Percentiles rank a stretch among this genome's conserved stretches.
These are phyloP conservation scores for Sphagnum contortum DNA, from an alignment of 225 moss, liverwort and hornwort species.

Conservation along the genomic window DNA sequence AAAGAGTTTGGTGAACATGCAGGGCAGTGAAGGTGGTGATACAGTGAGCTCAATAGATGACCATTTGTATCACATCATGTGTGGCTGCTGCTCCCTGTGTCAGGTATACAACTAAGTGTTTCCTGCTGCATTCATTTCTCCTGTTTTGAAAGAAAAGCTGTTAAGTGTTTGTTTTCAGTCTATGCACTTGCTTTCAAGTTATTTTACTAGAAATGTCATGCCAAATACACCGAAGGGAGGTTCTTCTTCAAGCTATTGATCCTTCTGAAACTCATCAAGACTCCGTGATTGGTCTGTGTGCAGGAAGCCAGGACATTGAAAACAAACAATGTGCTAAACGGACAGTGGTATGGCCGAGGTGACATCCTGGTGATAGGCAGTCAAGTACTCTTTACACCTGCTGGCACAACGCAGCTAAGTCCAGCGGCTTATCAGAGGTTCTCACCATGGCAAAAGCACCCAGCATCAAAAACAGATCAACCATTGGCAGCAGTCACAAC, in stretches of 20 bases:
- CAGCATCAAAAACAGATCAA: conserved; percentile 13
- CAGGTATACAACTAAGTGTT: conserved; percentile 16
- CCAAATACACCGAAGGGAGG: neutral
- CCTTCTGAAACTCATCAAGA: neutral
- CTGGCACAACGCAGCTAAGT: conserved; percentile 17
- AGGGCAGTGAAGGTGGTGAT: conserved; percentile 59
- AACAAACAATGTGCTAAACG: conserved; percentile 52
- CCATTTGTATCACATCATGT: conserved; percentile 52
- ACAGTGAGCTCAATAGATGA: conserved; percentile 48
- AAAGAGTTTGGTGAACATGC: neutral
- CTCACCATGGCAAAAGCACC: conserved; percentile 30
- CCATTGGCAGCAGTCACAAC: conserved; percentile 2
- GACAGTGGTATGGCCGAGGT: conserved; percentile 55
- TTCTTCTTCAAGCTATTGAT: conserved; percentile 2
- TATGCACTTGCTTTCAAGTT: neutral
- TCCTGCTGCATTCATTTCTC: neutral
- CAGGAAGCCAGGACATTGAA: conserved; percentile 56
- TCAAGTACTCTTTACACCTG: conserved; percentile 47
- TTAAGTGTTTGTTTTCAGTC: neutral
- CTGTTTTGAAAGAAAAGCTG: neutral
- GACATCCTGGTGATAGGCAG: conserved; percentile 50
- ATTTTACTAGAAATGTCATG: too few relatives aligned
- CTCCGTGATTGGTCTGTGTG: neutral
- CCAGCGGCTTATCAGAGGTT: conserved; percentile 29
- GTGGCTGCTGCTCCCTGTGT: conserved; percentile 59